Conservation (phyloP, 2,329 filamentous ascomycete species). For the Botrytis cinerea region DNA sequence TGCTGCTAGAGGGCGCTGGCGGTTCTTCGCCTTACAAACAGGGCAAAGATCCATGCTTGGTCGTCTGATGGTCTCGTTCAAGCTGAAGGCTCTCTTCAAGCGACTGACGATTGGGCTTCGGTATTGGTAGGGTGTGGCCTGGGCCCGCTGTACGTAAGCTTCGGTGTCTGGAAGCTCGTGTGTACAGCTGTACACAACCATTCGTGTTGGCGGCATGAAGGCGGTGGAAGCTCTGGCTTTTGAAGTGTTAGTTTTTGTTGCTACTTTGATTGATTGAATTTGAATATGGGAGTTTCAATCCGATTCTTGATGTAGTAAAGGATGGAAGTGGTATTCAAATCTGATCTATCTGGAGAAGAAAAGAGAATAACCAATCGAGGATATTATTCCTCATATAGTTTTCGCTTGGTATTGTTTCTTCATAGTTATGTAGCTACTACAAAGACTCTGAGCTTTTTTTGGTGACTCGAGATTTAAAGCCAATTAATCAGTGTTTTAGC, state of each 20-base stretch:
- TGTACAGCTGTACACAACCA: conserved; percentile 8
- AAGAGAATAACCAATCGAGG: no score
- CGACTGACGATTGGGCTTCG: background rate
- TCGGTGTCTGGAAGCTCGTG: background rate
- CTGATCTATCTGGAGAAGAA: background rate
- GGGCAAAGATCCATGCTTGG: conserved; percentile 1
- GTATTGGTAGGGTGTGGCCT: background rate
- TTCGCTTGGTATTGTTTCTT: background rate
- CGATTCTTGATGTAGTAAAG: background rate
- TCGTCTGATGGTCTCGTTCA: background rate
- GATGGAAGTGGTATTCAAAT: background rate
- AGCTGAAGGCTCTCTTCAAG: background rate
- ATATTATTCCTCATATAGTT: background rate
- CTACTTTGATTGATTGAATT: background rate
- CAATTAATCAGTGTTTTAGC: background rate
- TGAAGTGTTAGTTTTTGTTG: background rate
- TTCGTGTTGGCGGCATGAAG: background rate
- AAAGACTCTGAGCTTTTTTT: no score
- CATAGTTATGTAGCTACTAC: background rate
- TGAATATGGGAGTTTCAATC: background rate
- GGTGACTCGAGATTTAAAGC: background rate
- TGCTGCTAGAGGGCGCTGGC: background rate
- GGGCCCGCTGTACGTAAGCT: background rate
- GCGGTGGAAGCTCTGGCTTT: background rate
- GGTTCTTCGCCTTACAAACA: background rate